Conservation (phyloP, 345 rosid genomes). For the Acer negundo region DNA sequence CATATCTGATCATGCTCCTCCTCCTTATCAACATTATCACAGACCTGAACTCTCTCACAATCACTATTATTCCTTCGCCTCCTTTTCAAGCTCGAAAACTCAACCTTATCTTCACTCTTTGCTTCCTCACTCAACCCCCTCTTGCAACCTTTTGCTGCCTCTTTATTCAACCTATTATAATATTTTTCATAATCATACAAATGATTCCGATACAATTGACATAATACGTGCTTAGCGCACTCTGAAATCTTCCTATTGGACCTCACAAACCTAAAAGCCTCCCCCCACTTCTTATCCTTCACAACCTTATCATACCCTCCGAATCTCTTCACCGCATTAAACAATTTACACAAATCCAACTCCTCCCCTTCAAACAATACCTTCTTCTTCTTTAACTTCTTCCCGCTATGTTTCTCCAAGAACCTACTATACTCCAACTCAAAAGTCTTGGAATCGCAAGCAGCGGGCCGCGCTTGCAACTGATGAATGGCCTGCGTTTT, state of each 20-base stretch:
- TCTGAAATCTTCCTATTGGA: constrained; percentile 65
- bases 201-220: constrained; percentile 79
- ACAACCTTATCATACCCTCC: constrained; percentile 81
- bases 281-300: constrained; percentile 83
- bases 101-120: constrained; percentile 34
- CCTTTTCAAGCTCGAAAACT: constrained; percentile 48
- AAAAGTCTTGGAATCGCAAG: constrained; percentile 82
- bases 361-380: constrained; percentile 79
- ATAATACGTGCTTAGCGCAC: constrained; percentile 88
- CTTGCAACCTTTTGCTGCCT: constrained; percentile 51
- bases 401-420: constrained; percentile 66
- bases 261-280: constrained; percentile 73
- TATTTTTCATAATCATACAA: constrained; percentile 75
- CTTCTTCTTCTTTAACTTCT: constrained; percentile 76
- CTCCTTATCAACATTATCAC: constrained; percentile 39
- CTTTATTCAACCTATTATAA: constrained; percentile 50
- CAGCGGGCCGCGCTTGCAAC: constrained; percentile 87
- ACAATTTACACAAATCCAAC: constrained; percentile 86
- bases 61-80: constrained; percentile 44
- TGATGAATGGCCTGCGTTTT: constrained; percentile 97
- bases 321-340: constrained; percentile 87
- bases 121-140: constrained; percentile 38
- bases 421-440: constrained; percentile 86
- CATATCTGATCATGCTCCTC: constrained; percentile 76
- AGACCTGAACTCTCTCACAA: constrained; percentile 34